Evolutionary conservation across 2,329 filamentous ascomycete genomes (phyloP).

Genomic region (Penicillium griseofulvum): DNA sequence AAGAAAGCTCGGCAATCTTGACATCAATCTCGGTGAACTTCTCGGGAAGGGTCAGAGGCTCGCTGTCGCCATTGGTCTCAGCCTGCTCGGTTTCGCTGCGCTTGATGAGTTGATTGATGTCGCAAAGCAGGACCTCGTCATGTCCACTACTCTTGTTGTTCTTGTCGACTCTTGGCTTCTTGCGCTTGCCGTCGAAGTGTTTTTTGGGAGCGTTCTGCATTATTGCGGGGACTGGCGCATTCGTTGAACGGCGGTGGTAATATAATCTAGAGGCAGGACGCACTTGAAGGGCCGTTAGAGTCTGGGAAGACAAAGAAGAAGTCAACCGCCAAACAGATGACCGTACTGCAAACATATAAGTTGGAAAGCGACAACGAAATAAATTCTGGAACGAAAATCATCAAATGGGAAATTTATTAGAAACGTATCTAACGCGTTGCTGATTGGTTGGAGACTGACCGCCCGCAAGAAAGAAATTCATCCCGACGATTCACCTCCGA

Average conservation of each 20-base stretch:
- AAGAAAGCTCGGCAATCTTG: conserved; percentile 77
- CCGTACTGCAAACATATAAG: conserved; percentile 22
- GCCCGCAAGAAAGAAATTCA: conserved; percentile 30
- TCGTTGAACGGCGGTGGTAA: conserved; percentile 3
- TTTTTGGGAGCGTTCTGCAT: conserved; percentile 32
- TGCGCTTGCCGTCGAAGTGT: conserved; percentile 28
- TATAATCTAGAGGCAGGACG: conserved; percentile 8
- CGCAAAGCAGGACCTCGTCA: conserved; percentile 65
- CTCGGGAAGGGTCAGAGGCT: conserved; percentile 54
- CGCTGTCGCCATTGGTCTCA: conserved; percentile 27
- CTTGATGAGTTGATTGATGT: conserved; percentile 53
- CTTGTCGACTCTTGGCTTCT: conserved; percentile 54
- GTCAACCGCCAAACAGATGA: conserved; percentile 12
- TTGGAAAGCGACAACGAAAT: conserved; percentile 10
- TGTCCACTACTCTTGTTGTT: conserved; percentile 62
- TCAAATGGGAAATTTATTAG: conserved; percentile 24
- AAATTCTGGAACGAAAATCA: conserved; percentile 15
- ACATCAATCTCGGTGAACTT: conserved; percentile 75
- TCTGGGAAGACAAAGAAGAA: not conserved
- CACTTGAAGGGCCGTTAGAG: conserved; percentile 1
- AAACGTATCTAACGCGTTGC: conserved; percentile 20
- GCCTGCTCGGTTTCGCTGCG: conserved; percentile 25
- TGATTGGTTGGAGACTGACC: conserved; percentile 24
- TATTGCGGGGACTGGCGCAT: conserved; percentile 24
- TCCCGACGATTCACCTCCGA: conserved; percentile 19